These are phyloP conservation scores for Rhodotorula sp. DNA, from an alignment of 1,284 basidiomycete genomes.

Conservation along the genomic window DNA sequence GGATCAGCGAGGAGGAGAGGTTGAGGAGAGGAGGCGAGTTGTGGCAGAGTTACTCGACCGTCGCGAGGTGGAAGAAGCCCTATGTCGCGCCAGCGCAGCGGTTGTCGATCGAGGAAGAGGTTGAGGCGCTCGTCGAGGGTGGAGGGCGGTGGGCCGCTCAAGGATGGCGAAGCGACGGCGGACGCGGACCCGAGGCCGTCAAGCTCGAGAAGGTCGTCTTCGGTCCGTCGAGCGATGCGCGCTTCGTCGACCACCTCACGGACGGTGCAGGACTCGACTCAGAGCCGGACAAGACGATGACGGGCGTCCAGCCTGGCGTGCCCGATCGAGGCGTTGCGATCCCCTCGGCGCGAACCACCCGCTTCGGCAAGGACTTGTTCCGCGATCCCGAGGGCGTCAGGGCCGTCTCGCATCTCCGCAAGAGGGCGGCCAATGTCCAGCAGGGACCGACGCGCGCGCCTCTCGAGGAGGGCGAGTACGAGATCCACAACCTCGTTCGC, in stretches of 20 bases:
- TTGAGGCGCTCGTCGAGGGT: constrained; percentile 92
- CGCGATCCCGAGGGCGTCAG: constrained; percentile 36
- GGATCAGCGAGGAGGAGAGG: constrained; percentile 48
- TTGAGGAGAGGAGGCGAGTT: constrained; percentile 42
- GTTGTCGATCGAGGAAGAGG: constrained; percentile 67
- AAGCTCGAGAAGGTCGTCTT: constrained; percentile 48
- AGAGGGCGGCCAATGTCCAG: constrained; percentile 25
- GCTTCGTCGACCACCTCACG: constrained; percentile 36
- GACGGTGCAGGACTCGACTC: background rate
- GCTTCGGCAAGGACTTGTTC: constrained; percentile 41
- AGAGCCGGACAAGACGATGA: constrained; percentile 9
- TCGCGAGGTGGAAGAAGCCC: constrained; percentile 76
- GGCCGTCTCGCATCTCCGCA: constrained; percentile 23
- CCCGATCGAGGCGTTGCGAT: constrained; percentile 23
- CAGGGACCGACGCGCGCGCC: constrained; percentile 21
- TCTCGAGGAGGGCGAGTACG: constrained; percentile 26
- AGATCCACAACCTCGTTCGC: constrained; percentile 29
- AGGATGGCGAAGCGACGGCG: constrained; percentile 40
- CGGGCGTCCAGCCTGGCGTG: constrained; percentile 32
- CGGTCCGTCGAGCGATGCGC: constrained; percentile 43
- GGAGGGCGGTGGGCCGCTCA: constrained; percentile 58
- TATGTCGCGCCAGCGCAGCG: constrained; percentile 71
- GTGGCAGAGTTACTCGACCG: constrained; percentile 64
- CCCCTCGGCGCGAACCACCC: constrained; percentile 35
- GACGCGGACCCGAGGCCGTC: constrained; percentile 51